phyloP scores from a whole-genome alignment of 805 yeast genomes.

The Nakazawaea pomicola region DNA sequence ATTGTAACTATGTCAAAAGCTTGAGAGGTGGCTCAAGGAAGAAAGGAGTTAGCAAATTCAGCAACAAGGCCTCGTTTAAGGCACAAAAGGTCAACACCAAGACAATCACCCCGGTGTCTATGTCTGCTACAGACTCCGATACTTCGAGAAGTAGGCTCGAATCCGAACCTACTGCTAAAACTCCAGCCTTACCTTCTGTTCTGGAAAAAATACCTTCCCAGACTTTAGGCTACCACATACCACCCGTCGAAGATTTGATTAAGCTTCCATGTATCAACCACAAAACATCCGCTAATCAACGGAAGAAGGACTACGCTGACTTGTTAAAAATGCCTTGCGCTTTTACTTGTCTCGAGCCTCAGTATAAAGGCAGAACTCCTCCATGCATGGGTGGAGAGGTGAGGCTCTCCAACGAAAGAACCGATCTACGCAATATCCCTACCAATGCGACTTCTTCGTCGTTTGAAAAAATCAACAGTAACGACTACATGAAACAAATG shows the following conservation, averaged over 20 bases:
- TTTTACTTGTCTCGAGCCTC: conserved; percentile 21
- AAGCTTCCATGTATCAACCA: conserved; percentile 12
- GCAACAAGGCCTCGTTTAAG: not conserved
- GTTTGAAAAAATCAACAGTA: conserved; percentile 16
- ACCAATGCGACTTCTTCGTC: not conserved
- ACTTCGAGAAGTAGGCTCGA: not conserved
- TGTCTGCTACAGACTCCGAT: not conserved
- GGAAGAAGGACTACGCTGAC: conserved; percentile 6
- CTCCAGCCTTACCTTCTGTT: not conserved
- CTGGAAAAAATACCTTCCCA: not conserved
- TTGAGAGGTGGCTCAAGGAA: conserved; percentile 50
- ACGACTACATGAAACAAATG: conserved; percentile 19
- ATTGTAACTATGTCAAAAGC: conserved; percentile 45
- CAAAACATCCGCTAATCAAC: conserved; percentile 2
- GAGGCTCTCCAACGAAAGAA: conserved; percentile 4
- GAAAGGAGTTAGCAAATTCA: conserved; percentile 36
- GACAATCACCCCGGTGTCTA: not conserved
- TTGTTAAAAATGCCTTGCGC: conserved; percentile 15
- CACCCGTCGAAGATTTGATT: conserved; percentile 12
- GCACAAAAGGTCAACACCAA: not conserved
- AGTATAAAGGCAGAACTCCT: conserved; percentile 22
- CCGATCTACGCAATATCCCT: conserved; percentile 12
- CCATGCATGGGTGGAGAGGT: conserved; percentile 22
- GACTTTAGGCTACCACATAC: conserved; percentile 5
- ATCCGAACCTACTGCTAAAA: too few species aligned